Conservation (phyloP, 306 rosid species). For the Quercus dentata region DNA sequence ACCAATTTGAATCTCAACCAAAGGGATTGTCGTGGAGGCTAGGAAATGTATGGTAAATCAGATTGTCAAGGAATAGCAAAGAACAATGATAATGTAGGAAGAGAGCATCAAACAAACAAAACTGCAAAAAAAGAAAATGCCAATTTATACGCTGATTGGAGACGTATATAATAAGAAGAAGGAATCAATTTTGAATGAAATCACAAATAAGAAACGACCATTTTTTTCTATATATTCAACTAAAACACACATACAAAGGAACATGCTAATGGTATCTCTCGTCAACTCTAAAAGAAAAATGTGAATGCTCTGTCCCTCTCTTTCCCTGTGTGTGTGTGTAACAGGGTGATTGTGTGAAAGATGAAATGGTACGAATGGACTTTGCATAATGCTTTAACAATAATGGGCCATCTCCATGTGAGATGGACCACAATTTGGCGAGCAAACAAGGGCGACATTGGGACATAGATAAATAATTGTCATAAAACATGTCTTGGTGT, state of each 20-base stretch:
- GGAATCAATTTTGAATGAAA: slow-evolving; percentile 16
- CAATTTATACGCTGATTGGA: slow-evolving; percentile 21
- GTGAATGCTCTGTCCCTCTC: background rate
- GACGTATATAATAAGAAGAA: background rate
- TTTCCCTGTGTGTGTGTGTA: too few species aligned
- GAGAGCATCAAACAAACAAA: slow-evolving; percentile 26
- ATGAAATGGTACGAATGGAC: background rate
- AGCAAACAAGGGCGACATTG: background rate
- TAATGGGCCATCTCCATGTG: background rate
- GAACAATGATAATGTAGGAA: slow-evolving; percentile 17
- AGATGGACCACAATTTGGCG: background rate
- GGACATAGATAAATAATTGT: background rate
- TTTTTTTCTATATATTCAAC: background rate
- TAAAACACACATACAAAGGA: slow-evolving; percentile 13
- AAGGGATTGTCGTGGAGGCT: background rate
- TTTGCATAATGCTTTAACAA: background rate
- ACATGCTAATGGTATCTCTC: background rate
- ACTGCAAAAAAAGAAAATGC: slow-evolving; percentile 28
- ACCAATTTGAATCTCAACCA: background rate
- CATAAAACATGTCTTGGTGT: background rate
- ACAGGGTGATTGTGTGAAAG: background rate
- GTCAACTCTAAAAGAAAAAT: background rate
- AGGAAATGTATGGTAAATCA: slow-evolving; percentile 10
- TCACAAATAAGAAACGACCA: too few species aligned
- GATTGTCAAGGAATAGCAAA: slow-evolving; percentile 16